Evolutionary conservation across 768 basidiomycete genomes (phyloP).

Genomic region (Amanita exitialis): DNA sequence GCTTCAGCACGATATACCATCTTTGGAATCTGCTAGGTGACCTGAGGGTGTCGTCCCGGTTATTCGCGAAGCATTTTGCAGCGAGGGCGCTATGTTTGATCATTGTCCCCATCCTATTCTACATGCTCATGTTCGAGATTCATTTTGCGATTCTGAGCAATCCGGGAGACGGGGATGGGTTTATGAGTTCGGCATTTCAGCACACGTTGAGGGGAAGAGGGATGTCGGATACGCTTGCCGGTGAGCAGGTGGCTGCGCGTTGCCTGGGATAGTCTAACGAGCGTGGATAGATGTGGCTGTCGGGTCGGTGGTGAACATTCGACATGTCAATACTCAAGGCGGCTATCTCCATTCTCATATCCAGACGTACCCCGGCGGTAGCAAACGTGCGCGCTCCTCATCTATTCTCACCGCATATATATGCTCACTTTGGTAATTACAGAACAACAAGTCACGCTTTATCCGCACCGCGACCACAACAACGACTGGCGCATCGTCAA

Average conservation of each 20-base stretch:
- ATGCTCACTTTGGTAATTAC: slow-evolving; percentile 4
- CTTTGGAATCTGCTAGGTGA: slow-evolving; percentile 90
- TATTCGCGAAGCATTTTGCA: slow-evolving; percentile 78
- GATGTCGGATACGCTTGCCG: slow-evolving; percentile 91
- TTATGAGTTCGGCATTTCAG: slow-evolving; percentile 99
- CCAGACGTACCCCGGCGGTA: slow-evolving; percentile 85
- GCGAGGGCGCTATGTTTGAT: slow-evolving; percentile 91
- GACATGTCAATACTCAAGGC: slow-evolving; percentile 94
- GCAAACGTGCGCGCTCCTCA: slow-evolving; percentile 49
- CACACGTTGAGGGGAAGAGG: slow-evolving; percentile 84
- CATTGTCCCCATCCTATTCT: slow-evolving; percentile 73
- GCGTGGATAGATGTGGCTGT: slow-evolving; percentile 61
- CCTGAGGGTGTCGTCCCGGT: slow-evolving; percentile 58
- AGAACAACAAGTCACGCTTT: slow-evolving; percentile 99
- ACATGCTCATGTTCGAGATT: slow-evolving; percentile 95
- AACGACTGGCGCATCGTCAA: slow-evolving; percentile 88
- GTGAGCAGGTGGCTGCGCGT: slow-evolving; percentile 27
- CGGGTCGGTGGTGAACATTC: slow-evolving; percentile 74
- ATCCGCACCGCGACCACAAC: slow-evolving; percentile 96
- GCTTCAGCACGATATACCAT: slow-evolving; percentile 73
- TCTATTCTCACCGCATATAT: background rate
- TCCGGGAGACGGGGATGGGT: slow-evolving; percentile 95
- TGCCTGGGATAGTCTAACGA: background rate
- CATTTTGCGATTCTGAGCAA: slow-evolving; percentile 86
- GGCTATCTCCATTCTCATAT: slow-evolving; percentile 97